Evolutionary conservation across 495 filamentous ascomycete genomes (phyloP).

Genomic region (Penicillium riverlandense): DNA sequence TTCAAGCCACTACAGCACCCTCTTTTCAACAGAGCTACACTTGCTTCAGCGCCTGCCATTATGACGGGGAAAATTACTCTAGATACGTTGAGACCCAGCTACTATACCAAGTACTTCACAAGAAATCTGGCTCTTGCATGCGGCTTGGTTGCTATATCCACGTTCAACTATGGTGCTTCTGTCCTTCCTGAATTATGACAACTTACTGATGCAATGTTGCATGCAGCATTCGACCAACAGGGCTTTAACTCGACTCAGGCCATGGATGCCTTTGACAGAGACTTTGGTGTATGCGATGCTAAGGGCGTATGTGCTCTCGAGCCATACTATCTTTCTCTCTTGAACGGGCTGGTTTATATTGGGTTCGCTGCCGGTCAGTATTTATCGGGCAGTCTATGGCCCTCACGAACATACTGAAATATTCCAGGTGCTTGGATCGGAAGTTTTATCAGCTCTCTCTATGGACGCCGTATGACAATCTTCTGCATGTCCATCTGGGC

Average conservation of each 20-base stretch:
- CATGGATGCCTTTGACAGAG: conserved; percentile 16
- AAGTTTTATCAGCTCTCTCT: conserved; percentile 20
- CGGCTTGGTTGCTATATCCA: conserved; percentile 18
- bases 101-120: not conserved
- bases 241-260: conserved; percentile 19
- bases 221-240: conserved; percentile 13
- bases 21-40: too few species aligned
- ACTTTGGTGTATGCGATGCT: conserved; percentile 19
- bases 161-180: conserved; percentile 18
- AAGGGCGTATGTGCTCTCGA: conserved; percentile 11
- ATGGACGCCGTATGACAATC: conserved; percentile 26
- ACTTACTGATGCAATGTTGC: too few species aligned
- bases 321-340: conserved; percentile 17
- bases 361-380: conserved; percentile 18
- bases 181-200: too few species aligned
- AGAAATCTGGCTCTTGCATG: conserved; percentile 1
- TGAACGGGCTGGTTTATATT: conserved; percentile 24
- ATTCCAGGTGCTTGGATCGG: conserved; percentile 17
- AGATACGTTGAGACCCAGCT: too few species aligned
- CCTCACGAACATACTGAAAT: not conserved
- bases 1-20: too few species aligned
- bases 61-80: too few species aligned
- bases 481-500: conserved; percentile 28
- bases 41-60: too few species aligned
- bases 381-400: not conserved